phyloP scores from a whole-genome alignment of 768 basidiomycete species.

The Pseudohyphozyma bogoriensis region DNA sequence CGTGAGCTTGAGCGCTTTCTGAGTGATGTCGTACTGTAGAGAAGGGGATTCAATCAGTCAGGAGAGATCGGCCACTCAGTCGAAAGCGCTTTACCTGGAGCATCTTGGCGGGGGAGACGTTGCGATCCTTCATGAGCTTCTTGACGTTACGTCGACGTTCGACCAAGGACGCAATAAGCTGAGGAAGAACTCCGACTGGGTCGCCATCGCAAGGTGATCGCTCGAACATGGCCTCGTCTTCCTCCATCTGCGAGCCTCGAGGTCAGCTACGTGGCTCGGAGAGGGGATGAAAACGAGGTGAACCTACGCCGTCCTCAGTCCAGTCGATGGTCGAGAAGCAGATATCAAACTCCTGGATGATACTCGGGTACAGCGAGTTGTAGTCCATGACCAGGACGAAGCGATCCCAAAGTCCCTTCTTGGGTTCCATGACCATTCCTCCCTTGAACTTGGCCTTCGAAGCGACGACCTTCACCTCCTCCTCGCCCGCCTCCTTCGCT shows the following conservation, averaged over 20 bases:
- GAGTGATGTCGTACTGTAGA: conserved; percentile 84
- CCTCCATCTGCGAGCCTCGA: conserved; percentile 41
- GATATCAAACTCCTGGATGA: conserved; percentile 99
- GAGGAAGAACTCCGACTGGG: conserved; percentile 80
- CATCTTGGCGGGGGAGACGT: conserved; percentile 57
- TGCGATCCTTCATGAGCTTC: conserved; percentile 78
- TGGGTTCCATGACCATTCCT: conserved; percentile 93
- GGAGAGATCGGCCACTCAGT: background rate
- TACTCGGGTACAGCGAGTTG: conserved; percentile 97
- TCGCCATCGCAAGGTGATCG: conserved; percentile 58
- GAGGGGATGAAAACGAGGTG: background rate
- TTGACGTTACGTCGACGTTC: conserved; percentile 82
- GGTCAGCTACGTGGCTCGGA: background rate
- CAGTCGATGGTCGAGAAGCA: conserved; percentile 93
- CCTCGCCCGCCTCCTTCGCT: conserved; percentile 45
- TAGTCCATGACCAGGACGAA: conserved; percentile 99
- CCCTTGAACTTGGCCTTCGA: conserved; percentile 86
- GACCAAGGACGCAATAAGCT: conserved; percentile 94
- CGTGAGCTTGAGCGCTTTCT: conserved; percentile 90
- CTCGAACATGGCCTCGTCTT: conserved; percentile 81
- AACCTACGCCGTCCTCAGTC: conserved; percentile 31
- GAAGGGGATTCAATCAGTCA: background rate
- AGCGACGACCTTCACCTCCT: conserved; percentile 40
- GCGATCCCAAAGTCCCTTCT: conserved; percentile 90
- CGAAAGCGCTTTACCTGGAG: conserved; percentile 55